phyloP scores from a whole-genome alignment of 306 rosid species.

The Corylus americana region DNA sequence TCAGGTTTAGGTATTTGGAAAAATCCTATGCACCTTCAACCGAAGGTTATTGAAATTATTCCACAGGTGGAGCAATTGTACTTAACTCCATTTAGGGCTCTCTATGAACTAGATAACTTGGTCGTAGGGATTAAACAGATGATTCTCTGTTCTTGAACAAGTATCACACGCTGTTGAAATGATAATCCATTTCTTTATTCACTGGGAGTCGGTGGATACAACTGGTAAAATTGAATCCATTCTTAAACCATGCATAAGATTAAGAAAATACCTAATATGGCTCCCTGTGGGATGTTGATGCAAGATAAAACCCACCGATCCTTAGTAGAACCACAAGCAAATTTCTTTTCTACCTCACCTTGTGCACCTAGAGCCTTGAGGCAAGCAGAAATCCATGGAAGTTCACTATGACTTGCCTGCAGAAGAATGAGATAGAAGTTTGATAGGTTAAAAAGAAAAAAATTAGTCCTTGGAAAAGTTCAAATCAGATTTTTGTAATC shows the following conservation, averaged over 20 bases:
- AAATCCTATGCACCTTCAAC: background rate
- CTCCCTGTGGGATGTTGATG: background rate
- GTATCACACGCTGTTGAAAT: background rate
- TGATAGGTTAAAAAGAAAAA: background rate
- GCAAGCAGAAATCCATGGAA: background rate
- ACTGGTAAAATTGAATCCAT: background rate
- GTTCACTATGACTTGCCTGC: background rate
- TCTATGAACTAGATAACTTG: background rate
- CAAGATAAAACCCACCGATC: background rate
- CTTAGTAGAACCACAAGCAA: background rate
- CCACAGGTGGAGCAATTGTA: background rate
- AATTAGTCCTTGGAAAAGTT: background rate
- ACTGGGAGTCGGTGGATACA: background rate
- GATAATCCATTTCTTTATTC: background rate
- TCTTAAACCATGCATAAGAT: background rate
- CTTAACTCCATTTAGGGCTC: background rate
- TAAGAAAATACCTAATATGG: too few relatives aligned
- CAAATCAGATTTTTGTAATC: background rate
- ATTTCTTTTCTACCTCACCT: background rate
- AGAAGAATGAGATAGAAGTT: background rate
- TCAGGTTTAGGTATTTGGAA: background rate
- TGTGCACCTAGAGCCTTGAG: background rate
- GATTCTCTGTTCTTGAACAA: background rate
- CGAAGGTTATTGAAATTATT: background rate
- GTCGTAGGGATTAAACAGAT: background rate